These are phyloP conservation scores for Perkinsus marinus DNA, from an alignment of 169 alveolate genomes.

Conservation along the genomic window DNA sequence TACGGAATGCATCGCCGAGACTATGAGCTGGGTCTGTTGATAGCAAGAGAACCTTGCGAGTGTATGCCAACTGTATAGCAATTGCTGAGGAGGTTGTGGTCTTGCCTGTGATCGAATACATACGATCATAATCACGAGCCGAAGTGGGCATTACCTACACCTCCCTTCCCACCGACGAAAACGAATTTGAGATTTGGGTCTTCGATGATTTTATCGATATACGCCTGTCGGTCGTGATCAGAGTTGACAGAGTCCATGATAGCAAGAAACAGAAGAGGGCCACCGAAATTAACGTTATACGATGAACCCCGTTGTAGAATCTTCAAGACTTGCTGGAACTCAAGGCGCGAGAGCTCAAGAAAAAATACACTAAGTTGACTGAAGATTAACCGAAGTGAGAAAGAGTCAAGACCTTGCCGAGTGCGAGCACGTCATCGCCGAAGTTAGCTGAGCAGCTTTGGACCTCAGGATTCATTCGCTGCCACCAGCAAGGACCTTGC, in stretches of 20 bases:
- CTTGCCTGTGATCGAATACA: constrained; percentile 55
- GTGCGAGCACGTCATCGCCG: neutral
- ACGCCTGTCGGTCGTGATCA: neutral
- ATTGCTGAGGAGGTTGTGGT: neutral
- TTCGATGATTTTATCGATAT: neutral
- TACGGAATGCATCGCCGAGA: constrained; percentile 66
- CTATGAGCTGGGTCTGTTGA: constrained; percentile 87
- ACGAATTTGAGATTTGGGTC: constrained; percentile 55
- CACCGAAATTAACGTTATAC: too few relatives aligned
- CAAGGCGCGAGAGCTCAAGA: too few relatives aligned
- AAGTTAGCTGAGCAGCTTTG: neutral
- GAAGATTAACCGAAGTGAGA: neutral
- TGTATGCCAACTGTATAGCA: constrained; percentile 20
- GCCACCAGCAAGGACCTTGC: neutral
- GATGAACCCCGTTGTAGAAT: too few relatives aligned
- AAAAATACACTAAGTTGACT: neutral
- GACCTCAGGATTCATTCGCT: neutral
- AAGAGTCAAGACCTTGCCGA: too few relatives aligned
- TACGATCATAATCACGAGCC: constrained; percentile 40
- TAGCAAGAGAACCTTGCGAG: constrained; percentile 56
- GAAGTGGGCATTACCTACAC: constrained; percentile 81
- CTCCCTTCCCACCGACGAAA: constrained; percentile 87
- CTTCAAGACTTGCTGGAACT: too few relatives aligned
- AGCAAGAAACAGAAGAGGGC: neutral
- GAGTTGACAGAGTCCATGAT: neutral